Percentiles rank a stretch among this genome's conserved stretches.
These are phyloP conservation scores for Volvariella volvacea DNA, from an alignment of 1,284 basidiomycete genomes.

Conservation along the genomic window DNA sequence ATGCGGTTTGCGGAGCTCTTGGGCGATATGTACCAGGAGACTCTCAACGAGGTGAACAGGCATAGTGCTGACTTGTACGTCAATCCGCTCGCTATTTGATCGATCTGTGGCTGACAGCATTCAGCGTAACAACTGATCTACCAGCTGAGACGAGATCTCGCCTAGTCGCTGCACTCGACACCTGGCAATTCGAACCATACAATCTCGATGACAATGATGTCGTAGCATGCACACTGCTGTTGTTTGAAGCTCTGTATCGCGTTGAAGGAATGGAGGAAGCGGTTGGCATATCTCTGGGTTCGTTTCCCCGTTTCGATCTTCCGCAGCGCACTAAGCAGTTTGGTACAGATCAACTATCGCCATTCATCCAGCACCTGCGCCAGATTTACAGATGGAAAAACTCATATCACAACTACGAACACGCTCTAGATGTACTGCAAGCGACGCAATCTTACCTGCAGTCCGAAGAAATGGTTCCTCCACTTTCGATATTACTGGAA, in stretches of 20 bases:
- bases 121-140: slow-evolving; percentile 24
- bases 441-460: slow-evolving; percentile 83
- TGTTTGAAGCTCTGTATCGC: slow-evolving; percentile 70
- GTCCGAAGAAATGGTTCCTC: slow-evolving; percentile 73
- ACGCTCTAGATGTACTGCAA: slow-evolving; percentile 92
- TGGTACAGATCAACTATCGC: slow-evolving; percentile 56
- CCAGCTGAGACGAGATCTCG: slow-evolving; percentile 36
- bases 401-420: slow-evolving; percentile 94
- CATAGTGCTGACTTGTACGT: slow-evolving; percentile 39
- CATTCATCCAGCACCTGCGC: slow-evolving; percentile 76
- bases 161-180: slow-evolving; percentile 61
- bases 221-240: slow-evolving; percentile 70
- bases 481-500: slow-evolving; percentile 50
- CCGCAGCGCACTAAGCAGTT: slow-evolving; percentile 10
- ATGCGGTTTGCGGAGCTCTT: slow-evolving; percentile 69
- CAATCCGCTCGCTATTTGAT: neutral
- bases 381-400: slow-evolving; percentile 85
- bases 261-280: slow-evolving; percentile 70
- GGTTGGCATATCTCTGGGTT: slow-evolving; percentile 61
- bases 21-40: slow-evolving; percentile 78
- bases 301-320: slow-evolving; percentile 26
- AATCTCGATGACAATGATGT: slow-evolving; percentile 74
- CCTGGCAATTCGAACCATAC: slow-evolving; percentile 87
- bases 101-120: slow-evolving; percentile 1
- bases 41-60: slow-evolving; percentile 63